A percentile compares a stretch with the other conserved stretches of the same genome.
phyloP scores from a whole-genome alignment of 2,329 filamentous ascomycete species.

The Diplodia seriata region DNA sequence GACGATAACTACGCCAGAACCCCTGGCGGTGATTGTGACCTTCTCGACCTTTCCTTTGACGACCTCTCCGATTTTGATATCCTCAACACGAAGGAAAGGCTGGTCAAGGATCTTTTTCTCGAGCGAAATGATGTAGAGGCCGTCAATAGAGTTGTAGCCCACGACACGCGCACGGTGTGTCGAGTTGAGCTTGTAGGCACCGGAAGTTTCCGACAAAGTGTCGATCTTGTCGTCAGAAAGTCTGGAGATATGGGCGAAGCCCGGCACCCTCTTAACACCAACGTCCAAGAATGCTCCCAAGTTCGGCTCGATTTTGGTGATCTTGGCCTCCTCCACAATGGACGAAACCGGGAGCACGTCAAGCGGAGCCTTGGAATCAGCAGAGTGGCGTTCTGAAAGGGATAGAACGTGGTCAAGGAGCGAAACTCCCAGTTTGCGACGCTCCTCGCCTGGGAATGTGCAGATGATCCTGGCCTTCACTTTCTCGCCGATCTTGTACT shows the following conservation, averaged over 20 bases:
- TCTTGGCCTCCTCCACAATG: conserved; percentile 76
- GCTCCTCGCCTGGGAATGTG: conserved; percentile 79
- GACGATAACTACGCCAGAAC: conserved; percentile 80
- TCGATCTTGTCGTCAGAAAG: conserved; percentile 92
- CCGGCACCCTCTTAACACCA: conserved; percentile 70
- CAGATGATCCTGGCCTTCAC: conserved; percentile 86
- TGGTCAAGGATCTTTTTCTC: conserved; percentile 84
- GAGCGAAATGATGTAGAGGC: conserved; percentile 83
- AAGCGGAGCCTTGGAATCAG: conserved; percentile 57
- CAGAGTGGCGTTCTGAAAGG: conserved; percentile 57
- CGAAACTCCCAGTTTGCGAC: conserved; percentile 86
- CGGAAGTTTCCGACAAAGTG: conserved; percentile 75
- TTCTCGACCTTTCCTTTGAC: conserved; percentile 86
- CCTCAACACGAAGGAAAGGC: conserved; percentile 88
- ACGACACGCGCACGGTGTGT: conserved; percentile 82
- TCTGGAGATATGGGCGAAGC: conserved; percentile 93
- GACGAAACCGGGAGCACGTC: conserved; percentile 73
- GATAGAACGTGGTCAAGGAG: conserved; percentile 82
- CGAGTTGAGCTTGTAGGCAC: conserved; percentile 78
- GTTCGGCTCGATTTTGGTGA: conserved; percentile 78
- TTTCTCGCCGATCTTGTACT: conserved; percentile 84
- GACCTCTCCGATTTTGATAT: conserved; percentile 80
- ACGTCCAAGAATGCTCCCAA: conserved; percentile 83
- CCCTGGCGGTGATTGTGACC: conserved; percentile 77
- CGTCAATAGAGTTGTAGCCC: conserved; percentile 86